phyloP scores from a whole-genome alignment of 1,139 yeast genomes.

The Suhomyces panamericanus region DNA sequence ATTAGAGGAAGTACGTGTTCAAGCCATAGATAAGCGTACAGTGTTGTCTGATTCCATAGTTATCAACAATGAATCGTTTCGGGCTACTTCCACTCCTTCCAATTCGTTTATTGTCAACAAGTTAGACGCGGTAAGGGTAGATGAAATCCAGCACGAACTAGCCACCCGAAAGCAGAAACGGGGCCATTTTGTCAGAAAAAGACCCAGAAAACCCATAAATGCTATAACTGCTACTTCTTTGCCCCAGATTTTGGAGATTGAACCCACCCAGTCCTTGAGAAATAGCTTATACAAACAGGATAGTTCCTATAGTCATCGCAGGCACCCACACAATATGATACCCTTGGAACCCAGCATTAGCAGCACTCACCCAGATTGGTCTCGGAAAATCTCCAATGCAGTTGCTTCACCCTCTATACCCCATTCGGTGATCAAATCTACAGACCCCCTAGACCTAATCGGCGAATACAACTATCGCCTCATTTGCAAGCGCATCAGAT shows the following conservation, averaged over 20 bases:
- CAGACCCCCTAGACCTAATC: neutral
- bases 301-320: too few species aligned
- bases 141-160: slow-evolving; percentile 10
- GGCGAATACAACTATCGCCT: neutral
- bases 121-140: slow-evolving; percentile 13
- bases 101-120: slow-evolving; percentile 9
- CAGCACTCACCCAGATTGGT: too few species aligned
- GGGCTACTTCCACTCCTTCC: slow-evolving; percentile 20
- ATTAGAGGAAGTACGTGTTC: neutral
- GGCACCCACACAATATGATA: too few species aligned
- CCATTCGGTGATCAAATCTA: neutral
- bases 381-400: too few species aligned
- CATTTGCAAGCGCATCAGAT: neutral
- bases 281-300: too few species aligned
- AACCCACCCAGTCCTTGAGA: neutral
- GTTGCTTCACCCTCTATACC: too few species aligned
- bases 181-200: too few species aligned
- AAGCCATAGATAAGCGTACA: neutral
- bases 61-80: slow-evolving; percentile 17
- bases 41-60: neutral
- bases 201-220: neutral
- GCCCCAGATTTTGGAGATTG: neutral
- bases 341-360: too few species aligned
- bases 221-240: neutral
- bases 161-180: neutral